Conservation (phyloP, 768 basidiomycete genomes). For the Russula earlei region DNA sequence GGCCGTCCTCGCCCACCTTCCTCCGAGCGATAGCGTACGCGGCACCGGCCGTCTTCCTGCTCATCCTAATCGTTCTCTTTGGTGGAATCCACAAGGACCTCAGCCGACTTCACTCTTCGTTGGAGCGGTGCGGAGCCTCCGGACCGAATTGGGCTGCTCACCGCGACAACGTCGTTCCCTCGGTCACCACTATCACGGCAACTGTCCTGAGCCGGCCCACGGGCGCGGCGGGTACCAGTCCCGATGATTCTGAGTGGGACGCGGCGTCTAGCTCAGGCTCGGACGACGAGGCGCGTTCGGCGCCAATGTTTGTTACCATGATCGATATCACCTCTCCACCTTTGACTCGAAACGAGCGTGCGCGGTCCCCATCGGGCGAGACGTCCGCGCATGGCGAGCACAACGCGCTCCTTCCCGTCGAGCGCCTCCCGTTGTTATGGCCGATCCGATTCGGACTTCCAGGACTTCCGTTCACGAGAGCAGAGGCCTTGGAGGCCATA, state of each 20-base stretch:
- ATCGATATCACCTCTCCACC: conserved; percentile 13
- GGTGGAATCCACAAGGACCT: conserved; percentile 25
- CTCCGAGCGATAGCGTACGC: conserved; percentile 18
- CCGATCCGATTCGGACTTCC: conserved; percentile 27
- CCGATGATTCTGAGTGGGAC: background rate
- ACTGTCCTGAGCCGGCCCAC: conserved; percentile 23
- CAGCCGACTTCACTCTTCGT: conserved; percentile 23
- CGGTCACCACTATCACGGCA: conserved; percentile 32
- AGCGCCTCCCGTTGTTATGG: conserved; percentile 26
- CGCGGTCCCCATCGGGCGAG: conserved; percentile 20
- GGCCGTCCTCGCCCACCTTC: background rate
- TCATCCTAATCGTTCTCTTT: conserved; percentile 23
- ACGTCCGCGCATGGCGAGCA: conserved; percentile 21
- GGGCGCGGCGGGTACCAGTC: background rate
- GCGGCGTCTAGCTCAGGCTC: background rate
- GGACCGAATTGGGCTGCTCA: background rate
- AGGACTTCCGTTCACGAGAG: conserved; percentile 29
- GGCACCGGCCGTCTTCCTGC: conserved; percentile 25
- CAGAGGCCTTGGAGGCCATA: conserved; percentile 27
- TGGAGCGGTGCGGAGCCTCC: conserved; percentile 24
- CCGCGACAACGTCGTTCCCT: background rate
- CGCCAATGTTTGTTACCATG: conserved; percentile 8
- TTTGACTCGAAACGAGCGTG: conserved; percentile 16
- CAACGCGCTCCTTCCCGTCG: conserved; percentile 20
- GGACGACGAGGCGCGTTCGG: background rate